Base-by-base conservation (phyloP, 2,329 filamentous ascomycete species). In the Colletotrichum tanaceti region DNA sequence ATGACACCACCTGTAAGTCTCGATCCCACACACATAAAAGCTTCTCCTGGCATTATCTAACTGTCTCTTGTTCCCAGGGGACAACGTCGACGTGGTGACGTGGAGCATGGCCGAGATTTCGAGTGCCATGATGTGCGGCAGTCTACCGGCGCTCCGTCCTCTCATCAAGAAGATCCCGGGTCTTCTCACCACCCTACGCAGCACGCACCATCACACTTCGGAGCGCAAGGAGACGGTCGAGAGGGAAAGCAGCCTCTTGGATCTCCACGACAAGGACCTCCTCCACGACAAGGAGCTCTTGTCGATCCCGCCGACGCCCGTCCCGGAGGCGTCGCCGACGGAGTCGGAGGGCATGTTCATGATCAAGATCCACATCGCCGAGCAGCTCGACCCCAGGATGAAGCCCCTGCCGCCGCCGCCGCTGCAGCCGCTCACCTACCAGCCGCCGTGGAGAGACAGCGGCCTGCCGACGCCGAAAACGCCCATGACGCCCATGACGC, bases 81-180 rank as follows among this genome's bases (percentile, higher is more conserved):
- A 74, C 24, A 74, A 74, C 46, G 74, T 76, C n/a, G 73, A 78
- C 47, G 62, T 76, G 4, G 71, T 77, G 1, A 73, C 74, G 20
- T 79, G 77, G 77, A 76, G 73, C 14, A 58, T 73, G 10, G 73
- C 77, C 44, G 77, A 79, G 66, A 70, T 73, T 13, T 74, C 74
- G 18, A 70, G 75, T 2, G 82, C 80, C 3, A 80, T 84, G 18
- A 77, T 77, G 28, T 82, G 77, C 3, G 82, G 80, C 57, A 83
- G 81, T 59, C 79, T 82, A 2, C 76, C 77, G 6, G 77, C 80
- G n/a, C 80, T 76, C 2, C 82, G 80, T 0, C 83, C 79, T 9
- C 79, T 83, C 9, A 59, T 70, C 49, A 70, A 60, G 59, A 70
- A 60, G 54, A 47, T 68, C 1, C 49, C 59, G 1, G 59, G 64